Conservation (phyloP, 176 grass and related monocot species). For the Raddia distichophylla region DNA sequence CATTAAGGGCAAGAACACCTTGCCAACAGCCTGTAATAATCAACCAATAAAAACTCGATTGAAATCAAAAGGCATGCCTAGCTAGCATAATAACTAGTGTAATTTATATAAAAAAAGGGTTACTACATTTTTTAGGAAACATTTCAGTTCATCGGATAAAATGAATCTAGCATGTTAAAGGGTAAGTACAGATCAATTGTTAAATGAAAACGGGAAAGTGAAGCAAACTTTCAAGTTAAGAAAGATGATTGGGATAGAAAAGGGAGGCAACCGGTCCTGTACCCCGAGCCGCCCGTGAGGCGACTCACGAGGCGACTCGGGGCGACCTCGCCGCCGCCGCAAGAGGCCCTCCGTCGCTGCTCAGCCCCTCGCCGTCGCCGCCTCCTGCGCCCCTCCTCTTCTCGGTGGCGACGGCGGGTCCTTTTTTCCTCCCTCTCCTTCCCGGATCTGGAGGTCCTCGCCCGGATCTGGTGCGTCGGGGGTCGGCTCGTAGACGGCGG, state of each 20-base stretch:
- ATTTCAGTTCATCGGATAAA: background rate
- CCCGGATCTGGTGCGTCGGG: no score
- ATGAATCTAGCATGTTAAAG: background rate
- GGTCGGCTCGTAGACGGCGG: no score
- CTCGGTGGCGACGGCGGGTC: no score
- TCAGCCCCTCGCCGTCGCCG: no score
- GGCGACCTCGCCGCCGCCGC: no score
- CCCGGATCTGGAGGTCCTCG: no score
- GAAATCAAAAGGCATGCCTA: background rate
- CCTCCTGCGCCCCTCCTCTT: no score
- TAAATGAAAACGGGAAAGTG: background rate
- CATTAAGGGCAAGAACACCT: slow-evolving; percentile 74
- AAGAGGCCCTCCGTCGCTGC: no score
- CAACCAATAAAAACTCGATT: background rate
- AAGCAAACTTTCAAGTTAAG: background rate
- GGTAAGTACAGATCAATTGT: background rate
- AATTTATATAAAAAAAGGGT: background rate
- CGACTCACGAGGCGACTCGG: no score
- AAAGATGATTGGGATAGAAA: background rate
- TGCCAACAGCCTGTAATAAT: slow-evolving; percentile 60
- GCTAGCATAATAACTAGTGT: background rate
- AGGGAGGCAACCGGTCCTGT: no score
- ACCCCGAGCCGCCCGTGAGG: no score
- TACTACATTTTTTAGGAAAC: background rate
- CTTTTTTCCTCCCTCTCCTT: no score